Base-by-base conservation (phyloP, 495 filamentous ascomycete species). In the Parmelia sp. region DNA sequence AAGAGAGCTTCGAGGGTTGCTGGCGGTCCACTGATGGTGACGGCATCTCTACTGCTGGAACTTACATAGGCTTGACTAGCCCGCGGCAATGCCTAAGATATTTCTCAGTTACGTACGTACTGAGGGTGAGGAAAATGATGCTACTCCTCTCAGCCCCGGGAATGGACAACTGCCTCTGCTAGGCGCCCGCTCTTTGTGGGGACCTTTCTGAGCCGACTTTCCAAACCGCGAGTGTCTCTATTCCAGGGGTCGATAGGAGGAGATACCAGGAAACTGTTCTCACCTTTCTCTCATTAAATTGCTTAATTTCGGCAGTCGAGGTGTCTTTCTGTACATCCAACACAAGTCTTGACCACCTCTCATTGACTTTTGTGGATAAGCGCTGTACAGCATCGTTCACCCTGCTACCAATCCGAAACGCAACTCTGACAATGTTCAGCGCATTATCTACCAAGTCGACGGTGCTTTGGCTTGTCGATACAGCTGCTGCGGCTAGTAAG, bases 261-360 rank as follows among this genome's bases (percentile, higher is more conserved):
- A n/a, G n/a, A n/a, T n/a, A n/a, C n/a, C n/a, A n/a, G n/a, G 55
- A 12, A 57, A 57, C 27, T 17, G 14, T 27, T 57, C 55, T 57
- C 55, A 57, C 55, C 55, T 57, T 57, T 57, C 55, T 57, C 33
- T 57, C 55, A 17, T 57, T 57, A 29, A 57, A 57, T 19, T 57
- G 55, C 55, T 33, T 21, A 29, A 57, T 35, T 21, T 57, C 55
- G 27, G 55, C 55, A 57, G 12, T 57, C 27, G 25, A 57, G 27
- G 55, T 29, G 17, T 57, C 55, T 12, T 33, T 57, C 27, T 57
- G 55, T 6, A 57, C 55, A 57, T 29, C 55, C 55, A 57, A 27
- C 7, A 57, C 55, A 57, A 57, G 55, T 35, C 55, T 27, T 57
- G 55, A 57, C 55, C 55, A 57, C 35, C 55, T 57, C 21, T 57